Base-by-base conservation (phyloP, 2,329 filamentous ascomycete genomes). In the Epichloe typhina region DNA sequence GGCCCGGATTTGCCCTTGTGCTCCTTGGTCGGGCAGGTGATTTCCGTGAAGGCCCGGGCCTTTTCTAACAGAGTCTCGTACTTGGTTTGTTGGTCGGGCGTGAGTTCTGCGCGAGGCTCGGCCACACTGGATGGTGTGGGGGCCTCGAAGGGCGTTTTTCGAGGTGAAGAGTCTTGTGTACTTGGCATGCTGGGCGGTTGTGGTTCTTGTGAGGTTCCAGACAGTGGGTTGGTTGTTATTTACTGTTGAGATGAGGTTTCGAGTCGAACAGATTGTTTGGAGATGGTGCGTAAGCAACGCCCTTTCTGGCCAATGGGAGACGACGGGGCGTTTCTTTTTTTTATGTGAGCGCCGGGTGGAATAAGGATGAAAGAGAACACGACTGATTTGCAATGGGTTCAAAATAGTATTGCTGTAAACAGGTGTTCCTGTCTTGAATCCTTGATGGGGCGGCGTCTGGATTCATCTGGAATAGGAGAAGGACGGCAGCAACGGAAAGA, bases 71-170 rank as follows among this genome's bases (percentile, higher is more conserved):
- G 75, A 56, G 80, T 72, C 42, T 83, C 78, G 70, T 96, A 97
- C 70, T 95, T 96, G 57, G 75, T 65, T 63, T 86, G 70, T 69
- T 97, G 87, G 37, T 95, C 88, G 9, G 77, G 62, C 11, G 83
- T 89, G 59, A 96, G 77, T 52, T 75, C 66, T 5, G 79, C 66
- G 9, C 74, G 72, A 5, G 78, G 63, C 12, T 71, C 63, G 3
- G 85, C 80, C 52, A 76, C 79, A 63, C 77, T 76, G 37, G 70
- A 69, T 2, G 83, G 68, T 2, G 75, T 66, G 2, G 84, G 83
- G 8, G 66, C 62, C n/a, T 69, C 64, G 55, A 87, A 73, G 36
- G 83, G 84, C 42, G 75, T 82, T 59, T 70, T 70, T 42, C 71
- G 57, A 7, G 62, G 58, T n/a, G 52, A 52, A 13, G 33, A 23